Evolutionary conservation across 306 rosid genomes (phyloP).

Genomic region (Bauhinia variegata): DNA sequence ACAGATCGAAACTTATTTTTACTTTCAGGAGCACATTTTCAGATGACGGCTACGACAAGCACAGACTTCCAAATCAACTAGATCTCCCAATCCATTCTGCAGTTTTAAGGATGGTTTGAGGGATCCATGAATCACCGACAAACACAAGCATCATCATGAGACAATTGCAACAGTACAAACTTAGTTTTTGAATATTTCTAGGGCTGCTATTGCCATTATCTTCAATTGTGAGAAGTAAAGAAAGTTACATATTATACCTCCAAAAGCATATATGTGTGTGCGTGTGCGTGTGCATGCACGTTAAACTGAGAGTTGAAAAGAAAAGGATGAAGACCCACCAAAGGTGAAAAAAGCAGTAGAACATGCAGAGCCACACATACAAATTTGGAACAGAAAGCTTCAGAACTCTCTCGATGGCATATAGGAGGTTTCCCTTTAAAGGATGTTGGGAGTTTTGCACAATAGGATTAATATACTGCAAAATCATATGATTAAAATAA

Average conservation of each 20-base stretch:
- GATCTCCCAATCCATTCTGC: slow-evolving; percentile 8
- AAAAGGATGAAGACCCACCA: slow-evolving; percentile 59
- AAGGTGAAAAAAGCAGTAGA: slow-evolving; percentile 96
- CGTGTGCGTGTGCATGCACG: no score
- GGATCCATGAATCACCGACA: slow-evolving; percentile 29
- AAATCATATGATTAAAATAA: slow-evolving; percentile 34
- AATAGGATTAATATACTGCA: slow-evolving; percentile 96
- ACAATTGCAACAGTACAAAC: no score
- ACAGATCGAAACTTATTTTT: background rate
- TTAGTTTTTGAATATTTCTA: no score
- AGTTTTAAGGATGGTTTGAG: slow-evolving; percentile 9
- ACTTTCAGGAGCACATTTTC: slow-evolving; percentile 20
- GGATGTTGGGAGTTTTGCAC: slow-evolving; percentile 96
- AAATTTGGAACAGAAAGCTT: slow-evolving; percentile 97
- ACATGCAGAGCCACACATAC: slow-evolving; percentile 99
- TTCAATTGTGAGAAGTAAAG: slow-evolving; percentile 26
- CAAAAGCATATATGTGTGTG: slow-evolving; percentile 1
- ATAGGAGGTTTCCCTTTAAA: slow-evolving; percentile 80
- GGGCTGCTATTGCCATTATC: background rate
- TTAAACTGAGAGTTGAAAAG: background rate
- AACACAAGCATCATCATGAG: no score
- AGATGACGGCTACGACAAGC: slow-evolving; percentile 7
- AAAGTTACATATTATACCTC: slow-evolving; percentile 5
- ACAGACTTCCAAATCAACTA: slow-evolving; percentile 2
- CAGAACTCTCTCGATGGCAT: slow-evolving; percentile 87